Conservation (phyloP, 768 basidiomycete species). For the Amylocystis lapponica region DNA sequence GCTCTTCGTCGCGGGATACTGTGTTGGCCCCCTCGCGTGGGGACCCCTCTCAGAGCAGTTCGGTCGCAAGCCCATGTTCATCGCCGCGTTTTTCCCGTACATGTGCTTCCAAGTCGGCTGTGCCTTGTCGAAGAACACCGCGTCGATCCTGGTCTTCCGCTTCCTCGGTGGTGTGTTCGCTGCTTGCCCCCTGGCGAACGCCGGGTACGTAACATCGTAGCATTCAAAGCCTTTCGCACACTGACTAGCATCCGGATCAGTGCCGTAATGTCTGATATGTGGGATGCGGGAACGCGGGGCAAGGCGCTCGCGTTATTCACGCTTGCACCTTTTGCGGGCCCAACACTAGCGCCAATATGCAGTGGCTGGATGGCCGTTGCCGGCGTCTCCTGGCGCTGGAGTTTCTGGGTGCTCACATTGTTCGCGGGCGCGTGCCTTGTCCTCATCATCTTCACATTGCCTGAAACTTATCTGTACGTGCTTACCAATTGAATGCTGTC, state of each 20-base stretch:
- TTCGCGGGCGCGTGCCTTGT: constrained; percentile 47
- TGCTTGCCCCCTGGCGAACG: constrained; percentile 57
- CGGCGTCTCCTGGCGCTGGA: constrained; percentile 50
- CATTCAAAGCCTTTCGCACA: not conserved
- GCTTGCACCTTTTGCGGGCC: constrained; percentile 52
- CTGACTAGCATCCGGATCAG: constrained; percentile 39
- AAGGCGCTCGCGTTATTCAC: constrained; percentile 54
- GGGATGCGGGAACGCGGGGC: constrained; percentile 56
- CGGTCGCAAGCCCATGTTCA: constrained; percentile 55
- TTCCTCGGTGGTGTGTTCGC: constrained; percentile 64
- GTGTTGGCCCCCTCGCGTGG: constrained; percentile 52
- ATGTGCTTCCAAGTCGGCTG: constrained; percentile 54
- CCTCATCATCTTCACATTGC: constrained; percentile 47
- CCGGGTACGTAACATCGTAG: constrained; percentile 36
- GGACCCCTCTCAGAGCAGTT: constrained; percentile 39
- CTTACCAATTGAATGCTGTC: not conserved
- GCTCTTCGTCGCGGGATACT: constrained; percentile 57
- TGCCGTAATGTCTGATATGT: constrained; percentile 35
- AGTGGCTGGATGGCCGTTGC: constrained; percentile 28
- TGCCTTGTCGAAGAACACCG: constrained; percentile 53
- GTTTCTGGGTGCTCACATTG: constrained; percentile 60
- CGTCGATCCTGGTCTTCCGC: constrained; percentile 56
- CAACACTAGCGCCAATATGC: constrained; percentile 33
- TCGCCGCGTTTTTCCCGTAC: constrained; percentile 52
- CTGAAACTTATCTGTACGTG: constrained; percentile 49